phyloP scores from a whole-genome alignment of 768 basidiomycete genomes.

The Kwoniella botswanensis region DNA sequence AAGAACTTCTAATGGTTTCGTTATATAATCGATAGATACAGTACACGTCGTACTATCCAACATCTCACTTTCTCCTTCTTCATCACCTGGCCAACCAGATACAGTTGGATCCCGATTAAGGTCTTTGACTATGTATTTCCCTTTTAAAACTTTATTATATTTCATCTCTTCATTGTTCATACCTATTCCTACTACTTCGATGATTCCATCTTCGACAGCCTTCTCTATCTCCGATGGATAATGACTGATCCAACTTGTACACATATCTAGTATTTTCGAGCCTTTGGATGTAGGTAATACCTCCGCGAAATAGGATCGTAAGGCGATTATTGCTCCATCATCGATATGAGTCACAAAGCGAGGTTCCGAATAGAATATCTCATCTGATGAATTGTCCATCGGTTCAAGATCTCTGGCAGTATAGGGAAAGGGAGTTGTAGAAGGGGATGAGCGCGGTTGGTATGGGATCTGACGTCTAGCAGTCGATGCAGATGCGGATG shows the following conservation, averaged over 20 bases:
- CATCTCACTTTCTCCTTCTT: neutral
- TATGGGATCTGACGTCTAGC: neutral
- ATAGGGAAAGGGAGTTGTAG: constrained; percentile 6
- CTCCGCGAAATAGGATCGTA: neutral
- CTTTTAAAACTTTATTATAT: neutral
- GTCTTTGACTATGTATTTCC: constrained; percentile 6
- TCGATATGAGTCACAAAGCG: constrained; percentile 8
- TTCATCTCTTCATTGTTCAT: constrained; percentile 7
- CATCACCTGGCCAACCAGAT: neutral
- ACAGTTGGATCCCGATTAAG: neutral
- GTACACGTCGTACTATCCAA: constrained; percentile 8
- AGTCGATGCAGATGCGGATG: neutral
- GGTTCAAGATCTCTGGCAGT: neutral
- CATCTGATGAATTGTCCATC: neutral
- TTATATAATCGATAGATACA: constrained; percentile 10
- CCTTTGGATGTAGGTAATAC: constrained; percentile 2
- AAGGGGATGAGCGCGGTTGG: neutral
- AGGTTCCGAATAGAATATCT: constrained; percentile 4
- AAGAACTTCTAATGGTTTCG: constrained; percentile 1
- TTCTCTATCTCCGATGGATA: neutral
- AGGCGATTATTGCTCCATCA: neutral
- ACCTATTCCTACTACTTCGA: neutral
- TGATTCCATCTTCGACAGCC: neutral
- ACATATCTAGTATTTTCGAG: constrained; percentile 9
- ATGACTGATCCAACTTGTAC: constrained; percentile 10